Conservation (phyloP, 2,329 filamentous ascomycete species). For the Domatiomyces globalis region DNA sequence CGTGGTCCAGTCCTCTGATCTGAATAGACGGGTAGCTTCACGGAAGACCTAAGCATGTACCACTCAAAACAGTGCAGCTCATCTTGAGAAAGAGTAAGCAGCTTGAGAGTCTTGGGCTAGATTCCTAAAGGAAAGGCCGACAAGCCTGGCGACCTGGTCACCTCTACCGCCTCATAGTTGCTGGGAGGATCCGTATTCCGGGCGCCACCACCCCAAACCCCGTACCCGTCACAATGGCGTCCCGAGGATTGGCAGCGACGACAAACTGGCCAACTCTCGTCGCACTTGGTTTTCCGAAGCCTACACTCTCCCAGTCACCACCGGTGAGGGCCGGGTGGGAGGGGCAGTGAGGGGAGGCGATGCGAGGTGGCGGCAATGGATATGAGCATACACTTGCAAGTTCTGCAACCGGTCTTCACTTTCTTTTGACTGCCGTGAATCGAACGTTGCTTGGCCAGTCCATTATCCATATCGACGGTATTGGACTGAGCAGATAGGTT, state of each 20-base stretch:
- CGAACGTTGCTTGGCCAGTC: too few relatives aligned
- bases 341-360: too few relatives aligned
- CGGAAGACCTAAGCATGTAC: slow-evolving; percentile 17
- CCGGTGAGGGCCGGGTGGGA: background rate
- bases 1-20: slow-evolving; percentile 27
- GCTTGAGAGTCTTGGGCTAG: slow-evolving; percentile 1
- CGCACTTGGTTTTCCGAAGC: slow-evolving; percentile 24
- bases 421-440: background rate
- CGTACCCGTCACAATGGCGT: slow-evolving; percentile 30
- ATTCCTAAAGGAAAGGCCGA: background rate
- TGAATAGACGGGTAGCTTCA: slow-evolving; percentile 25
- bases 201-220: slow-evolving; percentile 27
- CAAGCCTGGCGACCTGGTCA: background rate
- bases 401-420: slow-evolving; percentile 19
- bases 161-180: background rate
- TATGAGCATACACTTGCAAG: slow-evolving; percentile 21
- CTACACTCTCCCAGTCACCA: slow-evolving; percentile 6
- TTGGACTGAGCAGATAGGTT: too few relatives aligned
- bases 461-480: too few relatives aligned
- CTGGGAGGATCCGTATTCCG: background rate
- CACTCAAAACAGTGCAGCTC: slow-evolving; percentile 21
- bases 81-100: slow-evolving; percentile 5
- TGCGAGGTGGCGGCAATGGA: too few relatives aligned
- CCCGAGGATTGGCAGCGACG: slow-evolving; percentile 24
- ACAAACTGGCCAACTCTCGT: slow-evolving; percentile 27